Conservation (phyloP, 2,329 filamentous ascomycete species). For the Penicillium sp. region DNA sequence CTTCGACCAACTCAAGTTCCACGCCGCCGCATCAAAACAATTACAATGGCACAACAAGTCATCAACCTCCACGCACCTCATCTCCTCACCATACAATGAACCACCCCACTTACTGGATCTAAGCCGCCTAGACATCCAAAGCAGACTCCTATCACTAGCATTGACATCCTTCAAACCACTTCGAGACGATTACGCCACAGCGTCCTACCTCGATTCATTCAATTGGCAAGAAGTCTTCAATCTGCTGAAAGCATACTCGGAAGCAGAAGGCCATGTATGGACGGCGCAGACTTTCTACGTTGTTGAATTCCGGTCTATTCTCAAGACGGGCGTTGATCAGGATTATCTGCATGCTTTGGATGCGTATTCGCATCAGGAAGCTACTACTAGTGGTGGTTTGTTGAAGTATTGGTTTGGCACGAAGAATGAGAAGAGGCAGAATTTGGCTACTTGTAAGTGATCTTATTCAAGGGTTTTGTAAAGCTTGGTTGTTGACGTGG, state of each 20-base stretch:
- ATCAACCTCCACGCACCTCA: constrained; percentile 41
- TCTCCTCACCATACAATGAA: constrained; percentile 72
- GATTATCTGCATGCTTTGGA: constrained; percentile 68
- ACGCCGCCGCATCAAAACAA: constrained; percentile 34
- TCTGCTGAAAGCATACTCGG: constrained; percentile 52
- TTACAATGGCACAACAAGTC: constrained; percentile 15
- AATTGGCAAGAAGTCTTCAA: constrained; percentile 67
- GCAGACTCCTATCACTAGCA: constrained; percentile 66
- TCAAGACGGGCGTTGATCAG: constrained; percentile 63
- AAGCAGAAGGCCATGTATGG: constrained; percentile 52
- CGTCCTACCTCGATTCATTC: constrained; percentile 67
- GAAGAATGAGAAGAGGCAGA: constrained; percentile 64
- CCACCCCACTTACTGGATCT: constrained; percentile 69
- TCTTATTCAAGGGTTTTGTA: not conserved
- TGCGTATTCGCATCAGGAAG: constrained; percentile 73
- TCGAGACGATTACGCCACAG: constrained; percentile 69
- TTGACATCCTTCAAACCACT: constrained; percentile 60
- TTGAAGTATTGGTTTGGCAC: constrained; percentile 92
- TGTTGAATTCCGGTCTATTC: constrained; percentile 73
- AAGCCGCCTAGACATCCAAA: constrained; percentile 59
- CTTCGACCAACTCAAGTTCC: constrained; percentile 33
- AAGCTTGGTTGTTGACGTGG: not conserved
- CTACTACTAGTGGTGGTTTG: constrained; percentile 71
- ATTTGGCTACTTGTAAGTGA: constrained; percentile 71
- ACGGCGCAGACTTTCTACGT: constrained; percentile 68